Evolutionary conservation across 257 asterid genomes (phyloP), one percentile per base, ranked within the genome.

Genomic region (Solanum appendiculatum): DNA sequence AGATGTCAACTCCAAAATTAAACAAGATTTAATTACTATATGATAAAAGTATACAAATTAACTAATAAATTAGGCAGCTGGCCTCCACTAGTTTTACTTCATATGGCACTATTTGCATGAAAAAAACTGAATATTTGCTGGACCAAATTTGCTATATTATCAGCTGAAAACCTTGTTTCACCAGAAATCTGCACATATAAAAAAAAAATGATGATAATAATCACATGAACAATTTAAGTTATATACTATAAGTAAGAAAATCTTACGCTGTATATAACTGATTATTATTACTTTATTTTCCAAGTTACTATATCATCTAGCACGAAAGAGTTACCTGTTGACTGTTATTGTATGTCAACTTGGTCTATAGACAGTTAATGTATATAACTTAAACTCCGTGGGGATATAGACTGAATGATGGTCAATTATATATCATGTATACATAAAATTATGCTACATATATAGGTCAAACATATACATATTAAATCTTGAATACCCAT

Each of bases 91-190:
- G 15, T 36, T 21, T 83, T 51, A 7, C 81, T 88, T 93, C 88
- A 92, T 56, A 91, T 83, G 88, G 78, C 87, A 88, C 87, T 89
- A 87, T 90, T 91, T 90, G 95, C 96, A 88, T 96, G 93, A 89
- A 97, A 94, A 60, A 94, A 97, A 86, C 90, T 94, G 93, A 97
- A 94, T 88, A 96, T 95, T 87, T 95, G 99, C 89, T 97, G 98
- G 63, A 97, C 93, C 33, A 98, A 93, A 89, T 94, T 95, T 66
- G 99, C 99, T 74, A 97, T 93, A 85, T 95, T 96, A 86, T 97
- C 96, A 16, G 99, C 98, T 42, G 98, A 90, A 89, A 91, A 91
- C 87, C 94, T 93, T 68, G 92, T 91, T 84, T 95, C 98, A 36
- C 97, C 96, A 37, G 89, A 91, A 37, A 95, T 92, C 98, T 97